Percentiles rank a stretch among this genome's conserved stretches.
phyloP scores from a whole-genome alignment of 2,329 filamentous ascomycete species.

The Fusarium dimerum region DNA sequence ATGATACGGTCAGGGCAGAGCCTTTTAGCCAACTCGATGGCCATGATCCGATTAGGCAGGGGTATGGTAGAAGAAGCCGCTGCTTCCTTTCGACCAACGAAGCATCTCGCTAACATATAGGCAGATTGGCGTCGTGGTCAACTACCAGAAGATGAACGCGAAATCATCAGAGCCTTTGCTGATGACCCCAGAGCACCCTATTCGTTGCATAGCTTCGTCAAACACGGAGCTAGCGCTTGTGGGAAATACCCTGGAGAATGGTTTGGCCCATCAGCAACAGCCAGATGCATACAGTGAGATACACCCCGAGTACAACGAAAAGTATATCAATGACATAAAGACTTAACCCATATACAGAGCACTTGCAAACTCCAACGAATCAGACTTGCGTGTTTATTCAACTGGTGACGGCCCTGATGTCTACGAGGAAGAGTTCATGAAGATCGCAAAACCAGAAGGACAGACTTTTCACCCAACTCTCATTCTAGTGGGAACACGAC shows the following conservation, averaged over 20 bases:
- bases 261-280: conserved; percentile 98
- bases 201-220: conserved; percentile 92
- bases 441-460: conserved; percentile 69
- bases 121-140: conserved; percentile 73
- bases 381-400: conserved; percentile 77
- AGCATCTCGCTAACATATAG: conserved; percentile 9
- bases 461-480: conserved; percentile 77
- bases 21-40: conserved; percentile 82
- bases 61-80: conserved; percentile 49
- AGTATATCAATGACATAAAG: background rate
- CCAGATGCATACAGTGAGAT: conserved; percentile 88
- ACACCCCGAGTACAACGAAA: background rate
- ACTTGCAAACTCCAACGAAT: conserved; percentile 66
- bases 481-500: conserved; percentile 81
- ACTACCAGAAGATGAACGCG: conserved; percentile 61
- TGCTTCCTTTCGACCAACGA: background rate
- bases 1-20: conserved; percentile 98
- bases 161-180: conserved; percentile 79
- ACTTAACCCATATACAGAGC: conserved; percentile 53
- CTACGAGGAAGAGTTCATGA: conserved; percentile 85
- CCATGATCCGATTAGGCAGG: conserved; percentile 73
- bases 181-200: conserved; percentile 86
- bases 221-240: conserved; percentile 81
- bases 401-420: conserved; percentile 90
- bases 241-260: conserved; percentile 96